phyloP scores from a whole-genome alignment of 2,329 filamentous ascomycete species.

The Botrytis galanthina region DNA sequence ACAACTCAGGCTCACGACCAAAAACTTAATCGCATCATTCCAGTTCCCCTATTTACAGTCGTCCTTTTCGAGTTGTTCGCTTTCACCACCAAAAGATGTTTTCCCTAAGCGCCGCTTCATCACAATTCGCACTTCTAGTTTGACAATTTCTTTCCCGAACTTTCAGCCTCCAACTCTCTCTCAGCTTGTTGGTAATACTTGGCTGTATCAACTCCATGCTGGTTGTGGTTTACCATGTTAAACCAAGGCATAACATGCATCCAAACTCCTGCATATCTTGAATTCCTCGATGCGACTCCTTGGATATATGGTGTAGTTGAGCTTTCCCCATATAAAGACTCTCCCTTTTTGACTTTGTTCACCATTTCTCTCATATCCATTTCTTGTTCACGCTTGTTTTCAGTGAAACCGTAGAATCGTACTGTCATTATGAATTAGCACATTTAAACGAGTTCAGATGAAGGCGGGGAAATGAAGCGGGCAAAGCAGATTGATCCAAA shows the following conservation, averaged over 20 bases:
- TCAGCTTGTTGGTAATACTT: constrained; percentile 98
- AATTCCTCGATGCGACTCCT: constrained; percentile 88
- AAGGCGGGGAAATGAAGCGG: neutral
- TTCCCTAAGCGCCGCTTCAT: neutral
- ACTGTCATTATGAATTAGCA: constrained; percentile 51
- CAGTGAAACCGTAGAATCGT: constrained; percentile 91
- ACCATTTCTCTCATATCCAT: constrained; percentile 99
- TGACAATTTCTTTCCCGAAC: constrained; percentile 38
- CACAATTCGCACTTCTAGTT: neutral
- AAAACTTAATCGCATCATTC: constrained; percentile 7
- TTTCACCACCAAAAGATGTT: constrained; percentile 14
- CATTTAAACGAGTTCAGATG: neutral
- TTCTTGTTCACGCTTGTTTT: constrained; percentile 88
- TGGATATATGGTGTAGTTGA: constrained; percentile 83
- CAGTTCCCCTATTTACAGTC: constrained; percentile 20
- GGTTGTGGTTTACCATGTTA: constrained; percentile 95
- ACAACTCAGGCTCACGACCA: neutral
- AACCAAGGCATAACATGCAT: constrained; percentile 89
- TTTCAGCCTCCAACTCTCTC: constrained; percentile 83
- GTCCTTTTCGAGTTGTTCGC: neutral
- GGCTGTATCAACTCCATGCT: constrained; percentile 93
- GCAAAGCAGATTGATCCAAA: constrained; percentile 31
- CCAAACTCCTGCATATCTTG: constrained; percentile 83
- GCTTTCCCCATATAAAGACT: constrained; percentile 84
- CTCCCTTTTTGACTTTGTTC: constrained; percentile 85